phyloP scores from a whole-genome alignment of 2,329 filamentous ascomycete species.

The Septoria linicola region DNA sequence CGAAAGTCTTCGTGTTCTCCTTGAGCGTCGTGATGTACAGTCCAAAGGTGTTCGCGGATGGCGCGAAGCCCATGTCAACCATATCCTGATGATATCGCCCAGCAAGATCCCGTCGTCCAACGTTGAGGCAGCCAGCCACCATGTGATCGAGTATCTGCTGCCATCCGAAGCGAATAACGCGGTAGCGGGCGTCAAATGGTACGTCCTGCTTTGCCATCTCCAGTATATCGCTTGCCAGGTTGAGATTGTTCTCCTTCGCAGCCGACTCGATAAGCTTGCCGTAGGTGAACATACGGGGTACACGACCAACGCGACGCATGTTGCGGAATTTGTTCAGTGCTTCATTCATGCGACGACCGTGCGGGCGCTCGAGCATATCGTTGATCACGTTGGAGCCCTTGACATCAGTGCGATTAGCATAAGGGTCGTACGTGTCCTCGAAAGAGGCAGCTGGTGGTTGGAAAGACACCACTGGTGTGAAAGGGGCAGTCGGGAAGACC shows the following conservation, averaged over 20 bases:
- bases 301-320: constrained; percentile 86
- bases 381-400: constrained; percentile 89
- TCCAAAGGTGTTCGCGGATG: constrained; percentile 95
- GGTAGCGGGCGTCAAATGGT: constrained; percentile 78
- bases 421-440: constrained; percentile 87
- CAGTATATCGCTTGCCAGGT: constrained; percentile 80
- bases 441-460: constrained; percentile 56
- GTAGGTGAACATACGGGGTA: constrained; percentile 94
- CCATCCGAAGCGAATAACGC: constrained; percentile 91
- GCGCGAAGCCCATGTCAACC: constrained; percentile 82
- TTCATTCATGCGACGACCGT: constrained; percentile 70
- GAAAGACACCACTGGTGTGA: constrained; percentile 45
- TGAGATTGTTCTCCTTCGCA: constrained; percentile 79
- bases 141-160: constrained; percentile 94
- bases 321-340: constrained; percentile 83
- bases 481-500: constrained; percentile 53
- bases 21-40: constrained; percentile 99
- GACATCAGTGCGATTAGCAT: constrained; percentile 86
- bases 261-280: constrained; percentile 91
- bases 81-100: constrained; percentile 89
- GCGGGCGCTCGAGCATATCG: constrained; percentile 79
- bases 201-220: constrained; percentile 87
- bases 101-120: constrained; percentile 76
- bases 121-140: constrained; percentile 84
- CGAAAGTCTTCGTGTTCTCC: constrained; percentile 94